Evolutionary conservation across 2,329 filamentous ascomycete species (phyloP), one percentile per base, ranked within the genome.

Genomic region (Colletotrichum eremochloae): DNA sequence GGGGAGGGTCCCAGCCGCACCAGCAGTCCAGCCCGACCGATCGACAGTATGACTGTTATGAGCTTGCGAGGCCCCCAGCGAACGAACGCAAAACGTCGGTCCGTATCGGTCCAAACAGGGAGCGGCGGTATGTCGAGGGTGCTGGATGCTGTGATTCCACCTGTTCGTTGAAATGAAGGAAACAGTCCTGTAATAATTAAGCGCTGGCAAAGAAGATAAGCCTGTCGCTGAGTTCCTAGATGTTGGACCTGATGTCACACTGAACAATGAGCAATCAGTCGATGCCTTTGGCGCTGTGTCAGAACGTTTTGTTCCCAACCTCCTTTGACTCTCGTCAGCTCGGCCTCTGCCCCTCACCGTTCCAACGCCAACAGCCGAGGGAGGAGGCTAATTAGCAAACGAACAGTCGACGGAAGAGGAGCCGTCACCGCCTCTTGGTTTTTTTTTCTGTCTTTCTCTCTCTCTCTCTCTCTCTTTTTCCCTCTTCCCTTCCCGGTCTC

Each of bases 391-490:
- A 24, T 24, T 24, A 69, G 61, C 29, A 71, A 14, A 33, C 60
- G 60, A 46, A 31, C 18, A 56, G 60, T 68, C n/a, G 38, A 60
- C 66, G 60, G 55, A 42, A 69, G 69, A 55, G 53, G 38, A 72
- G 66, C 57, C 46, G 69, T 72, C 69, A 72, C 69, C 69, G 69
- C 69, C 69, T 72, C 69, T 72, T 69, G 33, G 53, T 68, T 57
- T 53, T 62, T 50, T 11, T 44, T 33, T 14, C 3, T 11, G 24
- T 24, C 24, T 24, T 1, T 24, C 24, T 24, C 24, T 24, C 24
- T 24, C 24, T 24, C 24, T 24, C n/a, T n/a, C n/a, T n/a, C n/a
- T n/a, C n/a, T n/a, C n/a, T 68, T 57, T 53, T 62, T 50, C 5
- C 3, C 6, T 57, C 33, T 57, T 33, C 9, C 50, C 14, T 46